Base-by-base conservation (phyloP, 1,284 basidiomycete species). In the Apiotrichum gracile region DNA sequence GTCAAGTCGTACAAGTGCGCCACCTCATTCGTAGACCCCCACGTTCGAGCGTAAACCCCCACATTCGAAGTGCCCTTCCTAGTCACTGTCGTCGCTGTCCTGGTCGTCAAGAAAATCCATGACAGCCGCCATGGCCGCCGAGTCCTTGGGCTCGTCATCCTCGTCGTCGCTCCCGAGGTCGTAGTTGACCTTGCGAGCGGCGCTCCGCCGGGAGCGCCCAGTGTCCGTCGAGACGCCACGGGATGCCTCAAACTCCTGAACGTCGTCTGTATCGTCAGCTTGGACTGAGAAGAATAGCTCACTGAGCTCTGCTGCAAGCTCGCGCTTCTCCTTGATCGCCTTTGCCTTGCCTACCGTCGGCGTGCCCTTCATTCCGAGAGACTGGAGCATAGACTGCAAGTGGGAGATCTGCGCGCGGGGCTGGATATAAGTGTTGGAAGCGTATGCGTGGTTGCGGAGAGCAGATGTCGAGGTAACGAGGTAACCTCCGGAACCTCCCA, bases 301-400 rank as follows among this genome's bases (percentile, higher is more conserved):
- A 91, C 88, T 81, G 16, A 92, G 79, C 66, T 93, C 90, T 58
- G 87, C 78, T 25, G 81, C 86, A 9, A 91, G 71, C 65, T 91
- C 89, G 44, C 87, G 76, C 63, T 81, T 81, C 65, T 78, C 81
- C 59, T 80, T 85, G 64, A 92, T 85, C 1, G 76, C 73, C 62
- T 82, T 86, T 3, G 90, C 90, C 72, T 91, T 85, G 51, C 86
- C 85, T 66, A 90, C 60, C 56, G 82, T 89, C 62, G 84, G 77
- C n/a, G 85, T 79, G 3, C 87, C 85, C 2, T 76, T 80, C 88
- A 92, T 91, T 1, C 90, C 88, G 25, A 92, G 78, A 0, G 83
- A 83, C 5, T 75, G 63, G 8, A 92, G 77, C 10, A 89, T 82
- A 31, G 79, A 74, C 50, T 81, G 81, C 29, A 91, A 76, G 42